Evolutionary conservation across 2,329 filamentous ascomycete species (phyloP).

Genomic region (Thelonectria blattea): DNA sequence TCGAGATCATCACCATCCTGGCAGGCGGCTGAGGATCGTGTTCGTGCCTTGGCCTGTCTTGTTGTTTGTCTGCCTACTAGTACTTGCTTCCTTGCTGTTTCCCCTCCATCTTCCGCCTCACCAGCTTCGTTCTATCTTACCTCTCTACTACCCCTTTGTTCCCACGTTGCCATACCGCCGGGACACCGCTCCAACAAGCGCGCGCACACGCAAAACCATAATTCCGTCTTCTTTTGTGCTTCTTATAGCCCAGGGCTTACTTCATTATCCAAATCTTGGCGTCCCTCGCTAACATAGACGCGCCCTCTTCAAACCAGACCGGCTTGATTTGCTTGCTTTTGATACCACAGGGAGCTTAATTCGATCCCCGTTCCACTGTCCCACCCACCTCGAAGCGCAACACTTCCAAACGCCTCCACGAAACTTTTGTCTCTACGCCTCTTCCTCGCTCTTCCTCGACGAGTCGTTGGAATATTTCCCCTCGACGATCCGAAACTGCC

Average conservation of each 20-base stretch:
- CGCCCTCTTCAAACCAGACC: conserved; percentile 11
- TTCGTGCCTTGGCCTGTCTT: conserved; percentile 20
- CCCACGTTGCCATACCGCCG: conserved; percentile 35
- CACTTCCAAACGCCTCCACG: conserved; percentile 10
- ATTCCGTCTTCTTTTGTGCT: conserved; percentile 6
- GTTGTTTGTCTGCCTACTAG: conserved; percentile 1
- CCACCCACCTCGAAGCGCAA: conserved; percentile 17
- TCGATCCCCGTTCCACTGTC: conserved; percentile 15
- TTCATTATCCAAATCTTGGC: conserved; percentile 3
- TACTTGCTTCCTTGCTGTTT: conserved; percentile 23
- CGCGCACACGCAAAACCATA: conserved; percentile 14
- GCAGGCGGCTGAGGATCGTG: conserved; percentile 17
- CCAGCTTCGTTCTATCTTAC: conserved; percentile 34
- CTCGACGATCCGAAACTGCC: not conserved
- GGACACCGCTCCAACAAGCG: conserved; percentile 10
- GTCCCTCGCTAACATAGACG: conserved; percentile 9
- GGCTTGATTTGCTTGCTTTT: conserved; percentile 13
- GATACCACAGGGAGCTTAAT: conserved; percentile 21
- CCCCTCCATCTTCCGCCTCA: conserved; percentile 35
- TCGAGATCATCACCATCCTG: conserved; percentile 2
- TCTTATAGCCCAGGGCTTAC: conserved; percentile 3
- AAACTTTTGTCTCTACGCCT: conserved; percentile 10
- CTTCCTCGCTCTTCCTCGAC: conserved; percentile 2
- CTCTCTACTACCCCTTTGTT: conserved; percentile 35
- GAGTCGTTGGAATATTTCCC: not conserved